Conservation (phyloP, 2,329 filamentous ascomycete species). For the Verticillium nonalfalfae region DNA sequence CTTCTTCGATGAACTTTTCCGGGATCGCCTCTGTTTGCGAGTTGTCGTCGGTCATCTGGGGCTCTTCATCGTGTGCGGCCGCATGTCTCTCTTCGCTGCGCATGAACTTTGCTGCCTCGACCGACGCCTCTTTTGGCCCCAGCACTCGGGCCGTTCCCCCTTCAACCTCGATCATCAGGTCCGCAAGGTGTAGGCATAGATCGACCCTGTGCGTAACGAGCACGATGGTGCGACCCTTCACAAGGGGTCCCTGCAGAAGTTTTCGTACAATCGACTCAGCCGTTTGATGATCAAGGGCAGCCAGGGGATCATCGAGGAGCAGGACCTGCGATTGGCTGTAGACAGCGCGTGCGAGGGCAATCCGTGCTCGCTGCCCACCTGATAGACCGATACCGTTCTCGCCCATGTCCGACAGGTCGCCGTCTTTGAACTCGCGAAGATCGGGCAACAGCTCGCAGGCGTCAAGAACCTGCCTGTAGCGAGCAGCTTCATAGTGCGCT, state of each 20-base stretch:
- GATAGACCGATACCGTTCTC: slow-evolving; percentile 58
- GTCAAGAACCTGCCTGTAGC: slow-evolving; percentile 55
- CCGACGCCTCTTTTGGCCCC: slow-evolving; percentile 32
- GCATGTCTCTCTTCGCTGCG: slow-evolving; percentile 15
- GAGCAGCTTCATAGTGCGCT: slow-evolving; percentile 41
- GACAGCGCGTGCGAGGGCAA: slow-evolving; percentile 55
- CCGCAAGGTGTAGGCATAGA: slow-evolving; percentile 65
- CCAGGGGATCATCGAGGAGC: slow-evolving; percentile 57
- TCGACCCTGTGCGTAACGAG: slow-evolving; percentile 78
- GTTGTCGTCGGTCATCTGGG: slow-evolving; percentile 21
- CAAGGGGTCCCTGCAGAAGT: slow-evolving; percentile 52
- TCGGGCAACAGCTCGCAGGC: slow-evolving; percentile 54
- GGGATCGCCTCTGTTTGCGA: slow-evolving; percentile 48
- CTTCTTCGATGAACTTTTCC: slow-evolving; percentile 75
- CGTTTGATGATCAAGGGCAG: slow-evolving; percentile 57
- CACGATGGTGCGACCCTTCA: slow-evolving; percentile 62
- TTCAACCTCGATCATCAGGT: slow-evolving; percentile 65
- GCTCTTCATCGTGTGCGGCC: slow-evolving; percentile 20
- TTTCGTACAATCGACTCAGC: slow-evolving; percentile 55
- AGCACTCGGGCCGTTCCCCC: slow-evolving; percentile 50
- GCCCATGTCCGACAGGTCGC: slow-evolving; percentile 53
- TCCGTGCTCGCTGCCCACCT: slow-evolving; percentile 57
- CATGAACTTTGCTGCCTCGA: slow-evolving; percentile 21
- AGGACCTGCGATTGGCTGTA: slow-evolving; percentile 53
- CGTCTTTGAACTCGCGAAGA: slow-evolving; percentile 46